Evolutionary conservation across 306 rosid species (phyloP).

Genomic region (Bauhinia variegata): DNA sequence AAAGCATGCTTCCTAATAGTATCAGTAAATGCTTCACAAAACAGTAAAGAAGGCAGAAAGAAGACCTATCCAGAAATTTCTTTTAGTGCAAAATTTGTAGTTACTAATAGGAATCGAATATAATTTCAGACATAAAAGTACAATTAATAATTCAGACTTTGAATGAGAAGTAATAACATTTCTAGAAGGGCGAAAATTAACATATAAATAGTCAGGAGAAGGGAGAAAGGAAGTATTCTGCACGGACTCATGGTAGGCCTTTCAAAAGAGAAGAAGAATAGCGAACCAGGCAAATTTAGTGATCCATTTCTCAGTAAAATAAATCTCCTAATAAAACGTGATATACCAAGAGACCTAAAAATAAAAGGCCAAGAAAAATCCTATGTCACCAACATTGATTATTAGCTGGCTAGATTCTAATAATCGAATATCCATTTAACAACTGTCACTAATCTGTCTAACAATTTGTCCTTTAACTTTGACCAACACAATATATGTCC

Average conservation of each 20-base stretch:
- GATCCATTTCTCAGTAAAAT: conserved; percentile 15
- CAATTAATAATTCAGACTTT: not conserved
- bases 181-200: not conserved
- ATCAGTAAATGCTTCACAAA: conserved; percentile 6
- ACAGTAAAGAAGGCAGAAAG: conserved; percentile 3
- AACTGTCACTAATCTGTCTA: conserved; percentile 26
- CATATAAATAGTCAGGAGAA: not conserved
- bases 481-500: conserved; percentile 25
- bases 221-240: not conserved
- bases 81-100: conserved; percentile 10
- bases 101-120: not conserved
- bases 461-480: conserved; percentile 25
- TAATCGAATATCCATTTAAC: conserved; percentile 37
- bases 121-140: conserved; percentile 18
- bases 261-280: conserved; percentile 8
- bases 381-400: conserved; percentile 25
- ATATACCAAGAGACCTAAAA: conserved; percentile 13
- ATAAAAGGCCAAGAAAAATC: conserved; percentile 13
- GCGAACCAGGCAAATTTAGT: conserved; percentile 22
- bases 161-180: conserved; percentile 1
- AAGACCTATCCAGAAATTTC: conserved; percentile 28
- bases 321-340: not conserved
- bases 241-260: too few relatives aligned
- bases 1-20: too few relatives aligned
- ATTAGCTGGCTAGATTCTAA: conserved; percentile 43